phyloP scores from a whole-genome alignment of 345 rosid genomes.

The Sisymbrium irio region DNA sequence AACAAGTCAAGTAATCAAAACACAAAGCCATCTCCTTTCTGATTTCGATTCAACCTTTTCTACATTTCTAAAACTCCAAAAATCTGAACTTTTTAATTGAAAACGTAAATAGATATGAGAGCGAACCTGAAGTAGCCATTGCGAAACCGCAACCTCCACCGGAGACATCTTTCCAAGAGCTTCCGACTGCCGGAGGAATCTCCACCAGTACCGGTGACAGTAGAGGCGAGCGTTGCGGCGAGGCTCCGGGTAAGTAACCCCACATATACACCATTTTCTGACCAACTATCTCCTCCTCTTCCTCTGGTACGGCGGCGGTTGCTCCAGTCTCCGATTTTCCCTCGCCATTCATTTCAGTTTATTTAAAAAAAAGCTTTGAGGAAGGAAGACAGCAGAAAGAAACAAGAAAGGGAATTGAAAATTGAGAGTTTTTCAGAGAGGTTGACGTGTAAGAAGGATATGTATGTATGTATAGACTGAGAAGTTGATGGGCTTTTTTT shows the following conservation, averaged over 20 bases:
- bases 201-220: constrained; percentile 59
- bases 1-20: not conserved
- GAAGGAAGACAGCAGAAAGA: constrained; percentile 15
- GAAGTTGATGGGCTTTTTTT: not conserved
- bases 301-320: constrained; percentile 15
- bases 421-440: not conserved
- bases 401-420: not conserved
- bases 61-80: not conserved
- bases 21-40: not conserved
- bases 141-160: constrained; percentile 99
- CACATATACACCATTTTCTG: constrained; percentile 62
- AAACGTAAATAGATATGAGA: not conserved
- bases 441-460: constrained; percentile 20
- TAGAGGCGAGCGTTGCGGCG: constrained; percentile 76
- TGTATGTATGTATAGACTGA: constrained; percentile 32
- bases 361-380: not conserved
- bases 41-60: not conserved
- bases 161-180: constrained; percentile 75
- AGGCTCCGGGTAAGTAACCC: constrained; percentile 97
- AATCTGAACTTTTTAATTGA: not conserved
- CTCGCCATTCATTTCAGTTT: constrained; percentile 53
- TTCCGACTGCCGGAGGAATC: constrained; percentile 37
- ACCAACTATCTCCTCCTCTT: constrained; percentile 33
- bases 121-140: constrained; percentile 82
- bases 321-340: constrained; percentile 39